Evolutionary conservation across 1,139 yeast species (phyloP).

Genomic region (Suhomyces maxii): DNA sequence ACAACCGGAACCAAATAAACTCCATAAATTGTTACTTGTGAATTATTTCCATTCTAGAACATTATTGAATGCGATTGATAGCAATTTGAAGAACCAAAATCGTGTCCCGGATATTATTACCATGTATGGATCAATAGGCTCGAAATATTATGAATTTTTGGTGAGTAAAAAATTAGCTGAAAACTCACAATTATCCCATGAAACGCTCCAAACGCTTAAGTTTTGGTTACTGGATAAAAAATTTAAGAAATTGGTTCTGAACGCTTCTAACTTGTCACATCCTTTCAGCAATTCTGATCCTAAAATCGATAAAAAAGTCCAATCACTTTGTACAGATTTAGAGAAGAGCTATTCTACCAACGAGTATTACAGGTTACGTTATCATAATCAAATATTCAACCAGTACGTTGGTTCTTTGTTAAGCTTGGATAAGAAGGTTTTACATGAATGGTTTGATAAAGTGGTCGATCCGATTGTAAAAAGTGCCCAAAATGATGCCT

Average conservation of each 20-base stretch:
- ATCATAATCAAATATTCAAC: constrained; percentile 19
- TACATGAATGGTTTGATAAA: constrained; percentile 20
- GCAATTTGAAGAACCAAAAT: constrained; percentile 6
- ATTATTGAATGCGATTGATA: constrained; percentile 10
- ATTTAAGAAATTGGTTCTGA: constrained; percentile 18
- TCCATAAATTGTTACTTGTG: constrained; percentile 16
- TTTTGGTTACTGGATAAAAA: constrained; percentile 18
- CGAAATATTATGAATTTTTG: constrained; percentile 16
- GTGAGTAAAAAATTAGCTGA: constrained; percentile 11
- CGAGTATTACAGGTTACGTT: constrained; percentile 16
- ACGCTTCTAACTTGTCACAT: constrained; percentile 5
- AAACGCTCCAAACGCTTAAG: constrained; percentile 2
- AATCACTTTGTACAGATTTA: constrained; percentile 9
- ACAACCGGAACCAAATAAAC: background rate
- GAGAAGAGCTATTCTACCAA: constrained; percentile 12
- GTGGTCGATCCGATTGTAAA: constrained; percentile 11
- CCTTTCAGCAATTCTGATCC: constrained; percentile 1
- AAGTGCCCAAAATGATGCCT: background rate
- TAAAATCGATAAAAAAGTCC: constrained; percentile 1
- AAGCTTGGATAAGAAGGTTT: constrained; percentile 9
- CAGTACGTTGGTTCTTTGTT: constrained; percentile 25
- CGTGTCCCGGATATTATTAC: constrained; percentile 14
- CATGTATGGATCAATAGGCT: constrained; percentile 20
- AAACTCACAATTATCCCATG: background rate
- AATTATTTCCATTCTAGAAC: constrained; percentile 19